Percentiles rank a stretch among this genome's conserved stretches.
Evolutionary conservation across 2,329 filamentous ascomycete genomes (phyloP).

Genomic region (Verticillium longisporum): DNA sequence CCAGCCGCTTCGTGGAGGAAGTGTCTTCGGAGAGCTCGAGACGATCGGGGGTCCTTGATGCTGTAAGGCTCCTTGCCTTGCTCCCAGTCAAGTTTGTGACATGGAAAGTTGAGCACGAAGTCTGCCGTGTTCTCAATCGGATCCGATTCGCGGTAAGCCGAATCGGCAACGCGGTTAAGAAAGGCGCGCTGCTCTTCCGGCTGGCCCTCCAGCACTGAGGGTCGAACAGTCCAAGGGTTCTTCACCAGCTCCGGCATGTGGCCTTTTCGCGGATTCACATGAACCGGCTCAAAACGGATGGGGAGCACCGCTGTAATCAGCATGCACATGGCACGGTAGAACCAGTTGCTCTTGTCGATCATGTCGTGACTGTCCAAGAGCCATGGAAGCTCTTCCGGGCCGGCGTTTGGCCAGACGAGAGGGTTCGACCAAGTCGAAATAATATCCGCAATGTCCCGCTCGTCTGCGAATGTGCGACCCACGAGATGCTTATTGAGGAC

Average conservation of each 20-base stretch:
- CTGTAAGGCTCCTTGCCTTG: not conserved
- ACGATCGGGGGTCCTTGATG: not conserved
- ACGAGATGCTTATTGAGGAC: not conserved
- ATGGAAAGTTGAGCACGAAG: not conserved
- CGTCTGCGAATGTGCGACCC: not conserved
- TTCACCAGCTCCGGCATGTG: not conserved
- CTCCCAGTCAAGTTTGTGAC: not conserved
- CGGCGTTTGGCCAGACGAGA: not conserved
- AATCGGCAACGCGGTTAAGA: too few species aligned
- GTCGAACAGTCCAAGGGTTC: not conserved
- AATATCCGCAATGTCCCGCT: not conserved
- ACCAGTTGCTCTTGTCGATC: constrained; percentile 1
- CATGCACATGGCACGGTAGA: constrained; percentile 6
- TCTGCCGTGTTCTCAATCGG: not conserved
- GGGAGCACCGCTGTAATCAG: constrained; percentile 3
- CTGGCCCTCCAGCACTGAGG: too few species aligned
- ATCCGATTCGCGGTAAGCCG: not conserved
- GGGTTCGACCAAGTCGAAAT: not conserved
- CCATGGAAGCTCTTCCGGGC: not conserved
- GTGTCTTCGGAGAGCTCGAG: not conserved
- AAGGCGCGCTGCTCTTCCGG: too few species aligned
- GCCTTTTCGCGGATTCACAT: not conserved
- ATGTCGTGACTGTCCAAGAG: not conserved
- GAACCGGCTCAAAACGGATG: not conserved
- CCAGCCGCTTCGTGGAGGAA: not conserved